Base-by-base conservation (phyloP, 495 filamentous ascomycete species). In the Tuber melanosporum region DNA sequence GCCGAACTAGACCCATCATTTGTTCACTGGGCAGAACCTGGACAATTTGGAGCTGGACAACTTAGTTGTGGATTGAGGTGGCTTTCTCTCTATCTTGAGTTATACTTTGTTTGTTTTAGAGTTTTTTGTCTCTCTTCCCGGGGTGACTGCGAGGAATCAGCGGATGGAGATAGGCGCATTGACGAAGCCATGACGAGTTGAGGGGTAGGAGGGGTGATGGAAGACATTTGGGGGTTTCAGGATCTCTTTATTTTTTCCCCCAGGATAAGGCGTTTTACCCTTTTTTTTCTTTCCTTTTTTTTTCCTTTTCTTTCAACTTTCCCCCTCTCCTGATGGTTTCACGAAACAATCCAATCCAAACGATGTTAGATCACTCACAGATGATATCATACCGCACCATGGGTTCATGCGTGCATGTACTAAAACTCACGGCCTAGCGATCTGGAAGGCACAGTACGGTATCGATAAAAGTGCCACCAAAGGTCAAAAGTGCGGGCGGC, bases 31-130 rank as follows among this genome's bases (percentile, higher is more conserved):
- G 26, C 57, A 66, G 26, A 26, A 66, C 36, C 26, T 66, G 26
- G 57, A 66, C 26, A 66, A 66, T 66, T 66, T 66, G 57, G 57
- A 26, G 26, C 32, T 66, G 57, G 57, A 66, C 57, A 19, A 14
- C 57, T 66, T 66, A 19, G 32, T 66, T 5, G 57, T 66, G 57
- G 57, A 66, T 66, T 66, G 57, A 66, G 14, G 57, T 36, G 57
- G 57, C 14, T 17, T 36, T 66, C 57, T 66, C 57, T 36, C 2
- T 32, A 32, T 66, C 57, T 36, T 66, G 57, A 32, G 57, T 36
- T 66, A n/a, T 26, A 66, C 57, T 66, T 62, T 66, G 57, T 66
- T 62, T 66, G 57, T 66, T 66, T 66, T 66, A 66, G 57, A 66
- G 26, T 36, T 36, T 66, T 66, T 66, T 66, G 36, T 26, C 26